A percentile compares a stretch with the other conserved stretches of the same genome.
phyloP scores from a whole-genome alignment of 805 yeast species.

The Helenozyma baotianmanensis region DNA sequence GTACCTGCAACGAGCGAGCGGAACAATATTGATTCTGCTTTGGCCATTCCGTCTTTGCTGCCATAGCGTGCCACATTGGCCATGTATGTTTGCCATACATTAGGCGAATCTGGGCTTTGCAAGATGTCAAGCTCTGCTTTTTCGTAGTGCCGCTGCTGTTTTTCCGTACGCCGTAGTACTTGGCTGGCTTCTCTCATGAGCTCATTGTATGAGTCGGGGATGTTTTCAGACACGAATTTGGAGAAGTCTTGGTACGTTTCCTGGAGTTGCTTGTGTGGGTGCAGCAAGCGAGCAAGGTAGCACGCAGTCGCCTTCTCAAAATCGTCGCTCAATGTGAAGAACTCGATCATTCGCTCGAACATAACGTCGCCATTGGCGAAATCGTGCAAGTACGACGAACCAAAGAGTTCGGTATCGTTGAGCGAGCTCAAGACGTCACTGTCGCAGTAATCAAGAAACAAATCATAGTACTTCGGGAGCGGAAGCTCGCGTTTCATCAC shows the following conservation, averaged over 20 bases:
- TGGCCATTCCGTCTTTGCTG: neutral
- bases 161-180: too few relatives aligned
- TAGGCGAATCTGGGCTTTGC: too few relatives aligned
- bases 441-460: neutral
- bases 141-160: too few relatives aligned
- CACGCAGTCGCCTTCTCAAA: conserved; percentile 18
- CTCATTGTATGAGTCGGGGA: conserved; percentile 23
- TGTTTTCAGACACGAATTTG: conserved; percentile 30
- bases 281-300: conserved; percentile 27
- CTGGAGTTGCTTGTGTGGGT: conserved; percentile 40
- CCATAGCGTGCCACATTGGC: conserved; percentile 16
- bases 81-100: too few relatives aligned
- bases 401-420: neutral
- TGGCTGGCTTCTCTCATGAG: conserved; percentile 36
- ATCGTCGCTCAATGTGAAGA: conserved; percentile 3
- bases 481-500: conserved; percentile 1
- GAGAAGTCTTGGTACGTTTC: conserved; percentile 39
- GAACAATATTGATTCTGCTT: too few relatives aligned
- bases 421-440: neutral
- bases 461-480: neutral
- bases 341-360: conserved; percentile 17
- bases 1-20: neutral
- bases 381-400: conserved; percentile 14
- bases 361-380: conserved; percentile 17
- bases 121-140: too few relatives aligned